Evolutionary conservation across 805 yeast genomes (phyloP).

Genomic region (Kregervanrija delftensis): DNA sequence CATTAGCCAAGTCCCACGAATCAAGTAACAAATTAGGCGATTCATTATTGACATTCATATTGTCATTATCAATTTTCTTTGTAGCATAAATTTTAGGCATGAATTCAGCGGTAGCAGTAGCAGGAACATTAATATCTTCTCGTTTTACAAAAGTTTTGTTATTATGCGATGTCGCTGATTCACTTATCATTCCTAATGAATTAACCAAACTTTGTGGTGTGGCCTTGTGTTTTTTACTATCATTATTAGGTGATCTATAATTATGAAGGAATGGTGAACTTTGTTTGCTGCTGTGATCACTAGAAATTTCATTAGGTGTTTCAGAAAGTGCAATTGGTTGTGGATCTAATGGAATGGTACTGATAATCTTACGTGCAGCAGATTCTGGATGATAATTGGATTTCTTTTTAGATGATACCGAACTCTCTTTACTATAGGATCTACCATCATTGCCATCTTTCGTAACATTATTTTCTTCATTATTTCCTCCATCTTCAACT

Average conservation of each 20-base stretch:
- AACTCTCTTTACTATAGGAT: conserved; percentile 8
- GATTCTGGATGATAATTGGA: conserved; percentile 48
- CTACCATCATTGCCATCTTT: conserved; percentile 14
- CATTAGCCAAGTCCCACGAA: conserved; percentile 31
- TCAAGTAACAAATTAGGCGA: conserved; percentile 30
- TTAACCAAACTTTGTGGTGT: conserved; percentile 8
- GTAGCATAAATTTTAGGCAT: too few species aligned
- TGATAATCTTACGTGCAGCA: conserved; percentile 66
- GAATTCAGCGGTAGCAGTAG: too few species aligned
- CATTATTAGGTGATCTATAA: conserved; percentile 10
- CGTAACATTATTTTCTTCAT: conserved; percentile 25
- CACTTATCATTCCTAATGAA: neutral
- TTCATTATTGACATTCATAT: conserved; percentile 12
- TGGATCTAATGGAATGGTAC: conserved; percentile 78
- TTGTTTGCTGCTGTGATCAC: conserved; percentile 9
- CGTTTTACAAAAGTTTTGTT: neutral
- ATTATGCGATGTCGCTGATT: conserved; percentile 1
- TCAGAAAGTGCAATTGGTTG: conserved; percentile 51
- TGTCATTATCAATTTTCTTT: neutral
- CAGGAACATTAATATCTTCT: too few species aligned
- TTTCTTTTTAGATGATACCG: conserved; percentile 15
- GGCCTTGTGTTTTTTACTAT: conserved; percentile 1
- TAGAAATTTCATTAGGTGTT: conserved; percentile 9
- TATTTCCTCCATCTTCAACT: conserved; percentile 20
- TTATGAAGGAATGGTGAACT: conserved; percentile 11